A percentile compares a stretch with the other conserved stretches of the same genome.
These are phyloP conservation scores for Rhizophagus sp. DNA, from an alignment of 192 early-diverging fungal genomes.

Conservation along the genomic window DNA sequence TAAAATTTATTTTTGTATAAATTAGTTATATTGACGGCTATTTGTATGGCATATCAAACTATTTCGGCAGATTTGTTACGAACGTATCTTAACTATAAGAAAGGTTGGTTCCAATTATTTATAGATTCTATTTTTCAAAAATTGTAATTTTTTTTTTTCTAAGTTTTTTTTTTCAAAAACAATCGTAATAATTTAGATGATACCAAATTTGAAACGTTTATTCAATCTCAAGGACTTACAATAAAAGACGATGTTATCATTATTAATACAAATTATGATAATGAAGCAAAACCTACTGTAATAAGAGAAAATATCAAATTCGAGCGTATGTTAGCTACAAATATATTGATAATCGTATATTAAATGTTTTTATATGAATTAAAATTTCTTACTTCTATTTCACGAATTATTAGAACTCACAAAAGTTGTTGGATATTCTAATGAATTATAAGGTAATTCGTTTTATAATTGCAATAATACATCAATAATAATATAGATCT, in stretches of 20 bases:
- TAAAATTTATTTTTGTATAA: background rate
- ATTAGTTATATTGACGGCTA: constrained; percentile 68
- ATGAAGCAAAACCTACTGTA: constrained; percentile 81
- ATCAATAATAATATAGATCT: no score
- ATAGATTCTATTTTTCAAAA: background rate
- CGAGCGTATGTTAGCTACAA: constrained; percentile 52
- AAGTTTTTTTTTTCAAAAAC: no score
- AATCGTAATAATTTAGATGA: background rate
- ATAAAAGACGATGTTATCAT: constrained; percentile 54
- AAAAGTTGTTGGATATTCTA: constrained; percentile 31
- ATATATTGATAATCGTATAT: background rate
- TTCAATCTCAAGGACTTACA: constrained; percentile 8
- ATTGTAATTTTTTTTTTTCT: background rate
- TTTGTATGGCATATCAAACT: constrained; percentile 81
- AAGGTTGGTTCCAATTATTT: background rate
- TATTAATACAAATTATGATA: constrained; percentile 81
- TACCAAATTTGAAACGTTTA: constrained; percentile 3
- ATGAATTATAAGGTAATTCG: constrained; percentile 18
- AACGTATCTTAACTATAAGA: constrained; percentile 66
- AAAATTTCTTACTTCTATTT: background rate
- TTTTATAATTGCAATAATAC: no score
- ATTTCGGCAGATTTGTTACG: constrained; percentile 62
- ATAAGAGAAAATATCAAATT: constrained; percentile 89
- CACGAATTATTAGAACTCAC: constrained; percentile 12
- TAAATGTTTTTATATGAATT: background rate